These are phyloP conservation scores for Colletotrichum paranaense DNA, from an alignment of 2,329 filamentous ascomycete species.

Conservation along the genomic window DNA sequence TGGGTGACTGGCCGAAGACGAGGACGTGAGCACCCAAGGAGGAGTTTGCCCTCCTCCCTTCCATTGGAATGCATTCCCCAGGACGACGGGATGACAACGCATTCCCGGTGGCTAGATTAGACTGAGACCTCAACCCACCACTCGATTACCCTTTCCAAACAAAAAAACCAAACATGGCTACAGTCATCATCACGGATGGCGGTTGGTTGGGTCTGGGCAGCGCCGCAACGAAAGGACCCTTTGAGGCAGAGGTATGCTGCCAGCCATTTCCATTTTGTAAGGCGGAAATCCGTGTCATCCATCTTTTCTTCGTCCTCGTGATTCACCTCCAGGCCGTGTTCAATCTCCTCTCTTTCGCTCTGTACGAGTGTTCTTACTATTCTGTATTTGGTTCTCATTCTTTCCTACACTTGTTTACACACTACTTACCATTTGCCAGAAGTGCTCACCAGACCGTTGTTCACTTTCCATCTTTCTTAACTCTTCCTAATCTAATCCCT, in stretches of 20 bases:
- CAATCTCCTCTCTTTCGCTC: neutral
- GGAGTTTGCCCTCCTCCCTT: slow-evolving; percentile 9
- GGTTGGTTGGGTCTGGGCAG: neutral
- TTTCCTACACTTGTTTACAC: slow-evolving; percentile 13
- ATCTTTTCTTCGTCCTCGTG: neutral
- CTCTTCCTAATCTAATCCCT: neutral
- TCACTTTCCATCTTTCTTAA: neutral
- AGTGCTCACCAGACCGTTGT: too few relatives aligned
- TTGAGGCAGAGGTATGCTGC: neutral
- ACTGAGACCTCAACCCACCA: slow-evolving; percentile 15
- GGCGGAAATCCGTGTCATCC: neutral
- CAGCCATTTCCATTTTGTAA: neutral
- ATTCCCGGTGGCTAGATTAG: slow-evolving; percentile 28
- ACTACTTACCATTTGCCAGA: neutral
- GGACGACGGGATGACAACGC: slow-evolving; percentile 20
- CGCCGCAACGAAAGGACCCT: neutral
- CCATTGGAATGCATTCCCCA: slow-evolving; percentile 29
- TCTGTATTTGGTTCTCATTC: slow-evolving; percentile 10
- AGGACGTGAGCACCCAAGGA: neutral
- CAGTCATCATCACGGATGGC: slow-evolving; percentile 8
- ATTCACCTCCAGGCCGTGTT: neutral
- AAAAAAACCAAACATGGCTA: neutral
- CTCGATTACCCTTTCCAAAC: neutral
- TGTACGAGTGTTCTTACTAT: neutral
- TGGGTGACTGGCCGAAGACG: neutral